Evolutionary conservation across 495 filamentous ascomycete genomes (phyloP).

Genomic region (Cudoniella acicularis): DNA sequence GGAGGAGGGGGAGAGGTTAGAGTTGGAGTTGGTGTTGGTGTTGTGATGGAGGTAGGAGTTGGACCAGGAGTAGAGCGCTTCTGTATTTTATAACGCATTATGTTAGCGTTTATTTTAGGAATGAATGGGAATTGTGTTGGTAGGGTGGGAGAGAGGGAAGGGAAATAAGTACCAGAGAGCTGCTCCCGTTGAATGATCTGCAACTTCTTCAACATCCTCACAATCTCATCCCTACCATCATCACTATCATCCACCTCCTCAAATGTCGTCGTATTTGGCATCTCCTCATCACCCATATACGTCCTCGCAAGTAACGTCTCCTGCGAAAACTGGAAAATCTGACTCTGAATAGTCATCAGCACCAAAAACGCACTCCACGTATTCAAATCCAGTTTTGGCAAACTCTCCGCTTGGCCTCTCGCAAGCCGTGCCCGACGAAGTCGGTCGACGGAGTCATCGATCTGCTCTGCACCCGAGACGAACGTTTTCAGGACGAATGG

Average conservation of each 20-base stretch:
- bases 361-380: constrained; percentile 17
- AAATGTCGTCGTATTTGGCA: not conserved
- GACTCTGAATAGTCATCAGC: constrained; percentile 5
- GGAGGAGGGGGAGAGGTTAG: not conserved
- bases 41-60: constrained; percentile 2
- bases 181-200: not conserved
- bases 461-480: not conserved
- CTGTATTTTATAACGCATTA: not conserved
- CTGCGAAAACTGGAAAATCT: constrained; percentile 11
- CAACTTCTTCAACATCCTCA: constrained; percentile 1
- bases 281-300: constrained; percentile 5
- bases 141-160: too few species aligned
- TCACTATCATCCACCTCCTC: not conserved
- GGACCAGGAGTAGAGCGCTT: constrained; percentile 5
- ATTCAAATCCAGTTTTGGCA: constrained; percentile 10
- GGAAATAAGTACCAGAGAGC: constrained; percentile 2
- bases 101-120: not conserved
- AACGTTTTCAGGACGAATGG: constrained; percentile 9
- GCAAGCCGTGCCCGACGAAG: not conserved
- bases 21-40: not conserved
- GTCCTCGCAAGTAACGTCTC: constrained; percentile 7
- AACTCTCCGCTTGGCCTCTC: not conserved
- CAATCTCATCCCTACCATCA: not conserved
- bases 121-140: not conserved
- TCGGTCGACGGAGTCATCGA: not conserved